Evolutionary conservation across 495 filamentous ascomycete genomes (phyloP).

Genomic region (Lichenothelia convexa): DNA sequence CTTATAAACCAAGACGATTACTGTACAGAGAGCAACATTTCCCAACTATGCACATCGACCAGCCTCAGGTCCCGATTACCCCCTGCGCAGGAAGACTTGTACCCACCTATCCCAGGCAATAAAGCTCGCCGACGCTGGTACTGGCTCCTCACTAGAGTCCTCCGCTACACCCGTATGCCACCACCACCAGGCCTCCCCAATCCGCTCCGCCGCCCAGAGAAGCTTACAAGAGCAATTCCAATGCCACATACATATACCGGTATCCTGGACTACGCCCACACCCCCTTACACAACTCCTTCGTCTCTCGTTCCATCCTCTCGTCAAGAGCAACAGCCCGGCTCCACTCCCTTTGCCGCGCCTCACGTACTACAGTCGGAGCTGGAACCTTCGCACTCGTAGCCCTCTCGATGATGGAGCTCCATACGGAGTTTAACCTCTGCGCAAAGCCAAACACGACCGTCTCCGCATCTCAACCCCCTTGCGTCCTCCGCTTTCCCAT

Average conservation of each 20-base stretch:
- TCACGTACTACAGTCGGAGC: constrained; percentile 17
- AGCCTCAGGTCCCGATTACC: constrained; percentile 11
- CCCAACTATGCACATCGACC: constrained; percentile 3
- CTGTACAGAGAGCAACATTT: constrained; percentile 3
- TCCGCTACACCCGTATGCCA: constrained; percentile 17
- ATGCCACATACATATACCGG: constrained; percentile 13
- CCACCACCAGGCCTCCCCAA: constrained; percentile 19
- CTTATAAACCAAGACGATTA: constrained; percentile 12
- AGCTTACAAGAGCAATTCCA: neutral
- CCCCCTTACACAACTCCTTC: constrained; percentile 16
- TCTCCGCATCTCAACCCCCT: no score
- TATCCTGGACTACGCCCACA: constrained; percentile 16
- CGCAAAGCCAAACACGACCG: no score
- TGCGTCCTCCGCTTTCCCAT: no score
- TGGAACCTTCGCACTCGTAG: constrained; percentile 20
- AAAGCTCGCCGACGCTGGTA: constrained; percentile 19
- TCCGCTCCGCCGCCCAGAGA: constrained; percentile 11
- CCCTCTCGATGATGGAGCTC: constrained; percentile 22
- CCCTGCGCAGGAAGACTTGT: constrained; percentile 21
- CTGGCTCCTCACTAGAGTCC: constrained; percentile 20
- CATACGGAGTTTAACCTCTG: no score
- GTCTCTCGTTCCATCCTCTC: constrained; percentile 7
- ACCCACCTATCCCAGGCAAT: constrained; percentile 16
- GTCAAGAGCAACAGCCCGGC: constrained; percentile 6
- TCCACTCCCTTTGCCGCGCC: constrained; percentile 15